Conservation (phyloP, 2,329 filamentous ascomycete genomes). For the Talaromyces funiculosus region DNA sequence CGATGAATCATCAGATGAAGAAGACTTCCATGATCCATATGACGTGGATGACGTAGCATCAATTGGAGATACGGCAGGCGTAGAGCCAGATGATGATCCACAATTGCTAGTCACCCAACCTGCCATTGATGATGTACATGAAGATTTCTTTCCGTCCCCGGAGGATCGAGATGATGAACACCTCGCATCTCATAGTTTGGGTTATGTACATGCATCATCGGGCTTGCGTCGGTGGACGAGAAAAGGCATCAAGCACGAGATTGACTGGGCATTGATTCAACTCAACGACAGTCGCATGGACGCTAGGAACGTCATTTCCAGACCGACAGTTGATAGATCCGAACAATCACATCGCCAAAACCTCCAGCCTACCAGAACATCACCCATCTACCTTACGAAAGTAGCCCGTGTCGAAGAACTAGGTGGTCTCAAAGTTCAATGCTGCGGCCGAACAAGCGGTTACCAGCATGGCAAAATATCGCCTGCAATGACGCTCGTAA, state of each 20-base stretch:
- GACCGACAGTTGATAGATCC: background rate
- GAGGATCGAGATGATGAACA: slow-evolving; percentile 75
- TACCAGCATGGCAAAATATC: slow-evolving; percentile 73
- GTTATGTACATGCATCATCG: slow-evolving; percentile 82
- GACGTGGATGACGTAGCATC: slow-evolving; percentile 53
- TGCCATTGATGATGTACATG: slow-evolving; percentile 77
- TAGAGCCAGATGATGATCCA: slow-evolving; percentile 68
- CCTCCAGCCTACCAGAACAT: slow-evolving; percentile 38
- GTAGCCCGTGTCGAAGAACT: slow-evolving; percentile 52
- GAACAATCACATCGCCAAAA: slow-evolving; percentile 25
- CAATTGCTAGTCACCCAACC: slow-evolving; percentile 84
- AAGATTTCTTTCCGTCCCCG: slow-evolving; percentile 75
- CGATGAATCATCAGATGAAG: slow-evolving; percentile 50
- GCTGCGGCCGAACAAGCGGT: slow-evolving; percentile 80
- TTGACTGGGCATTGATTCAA: slow-evolving; percentile 90
- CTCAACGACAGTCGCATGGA: slow-evolving; percentile 68
- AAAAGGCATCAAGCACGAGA: slow-evolving; percentile 74
- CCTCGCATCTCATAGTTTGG: slow-evolving; percentile 71
- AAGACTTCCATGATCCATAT: slow-evolving; percentile 36
- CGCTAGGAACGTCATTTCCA: slow-evolving; percentile 60
- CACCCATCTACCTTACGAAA: slow-evolving; percentile 51
- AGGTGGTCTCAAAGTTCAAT: slow-evolving; percentile 74
- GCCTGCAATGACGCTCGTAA: slow-evolving; percentile 73
- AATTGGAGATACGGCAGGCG: slow-evolving; percentile 70
- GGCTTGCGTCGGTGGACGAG: slow-evolving; percentile 72